Base-by-base conservation (phyloP, 441 rosid species). In the Heliophila coronopifolia region DNA sequence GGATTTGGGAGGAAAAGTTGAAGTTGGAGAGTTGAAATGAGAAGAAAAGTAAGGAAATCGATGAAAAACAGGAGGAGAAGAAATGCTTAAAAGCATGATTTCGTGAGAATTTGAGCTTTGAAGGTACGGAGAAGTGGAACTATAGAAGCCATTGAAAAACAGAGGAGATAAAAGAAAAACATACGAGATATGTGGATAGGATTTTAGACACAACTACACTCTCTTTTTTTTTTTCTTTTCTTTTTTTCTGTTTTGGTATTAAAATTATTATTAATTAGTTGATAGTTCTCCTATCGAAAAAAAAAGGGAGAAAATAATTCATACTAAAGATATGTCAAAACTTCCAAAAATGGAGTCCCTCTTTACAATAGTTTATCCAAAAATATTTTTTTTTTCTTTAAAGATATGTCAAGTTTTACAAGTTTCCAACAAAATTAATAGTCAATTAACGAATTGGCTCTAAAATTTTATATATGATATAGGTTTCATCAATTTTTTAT, bases 161-260 rank as follows among this genome's bases (percentile, higher is more conserved):
- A 43, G 41, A 63, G 38, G 18, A 70, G 81, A 83, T 77, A 73
- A 77, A 73, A 4, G 12, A 15, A 63, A 41, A 61, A 40, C 50
- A 30, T 18, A n/a, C n/a, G n/a, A n/a, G n/a, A n/a, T n/a, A n/a
- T 77, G 90, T 82, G 90, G 91, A 75, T 66, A 58, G 72, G 72
- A 77, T n/a, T n/a, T 77, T 73, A 46, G 33, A 59, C 37, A 54
- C 38, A 18, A 18, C 36, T 4, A 9, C 17, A 7, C 32, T 41
- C 17, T 42, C 32, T 4, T 38, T n/a, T 36, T 16, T 7, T 28
- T n/a, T 0, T 28, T 45, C 11, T 17, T 10, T 6, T 41, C 5
- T n/a, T n/a, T n/a, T n/a, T n/a, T n/a, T 7, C 0, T 1, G 7
- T 12, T 33, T 10, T 30, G 7, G 0, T 33, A 33, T 12, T 33